Evolutionary conservation across 2,329 filamentous ascomycete genomes (phyloP).

Genomic region (Arthroderma uncinatum): DNA sequence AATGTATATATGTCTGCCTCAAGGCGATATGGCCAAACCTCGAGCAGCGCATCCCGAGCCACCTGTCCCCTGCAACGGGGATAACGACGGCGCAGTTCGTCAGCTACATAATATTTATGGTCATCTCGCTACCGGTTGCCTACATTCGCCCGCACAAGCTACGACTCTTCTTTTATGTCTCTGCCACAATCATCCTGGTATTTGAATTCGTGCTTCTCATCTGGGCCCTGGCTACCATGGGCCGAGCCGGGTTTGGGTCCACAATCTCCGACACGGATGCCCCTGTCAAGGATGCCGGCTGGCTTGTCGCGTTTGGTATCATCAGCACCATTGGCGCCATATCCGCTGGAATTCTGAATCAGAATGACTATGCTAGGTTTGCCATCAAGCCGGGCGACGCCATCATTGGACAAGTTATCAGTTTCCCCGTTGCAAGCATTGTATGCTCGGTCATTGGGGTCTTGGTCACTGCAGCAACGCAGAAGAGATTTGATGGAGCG

Average conservation of each 20-base stretch:
- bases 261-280: slow-evolving; percentile 6
- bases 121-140: slow-evolving; percentile 33
- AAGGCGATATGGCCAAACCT: slow-evolving; percentile 21
- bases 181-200: slow-evolving; percentile 7
- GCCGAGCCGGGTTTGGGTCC: slow-evolving; percentile 8
- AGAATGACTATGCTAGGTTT: slow-evolving; percentile 37
- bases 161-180: slow-evolving; percentile 10
- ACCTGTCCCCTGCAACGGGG: slow-evolving; percentile 23
- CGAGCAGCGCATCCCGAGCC: slow-evolving; percentile 26
- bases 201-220: slow-evolving; percentile 12
- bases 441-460: slow-evolving; percentile 20
- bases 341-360: slow-evolving; percentile 38
- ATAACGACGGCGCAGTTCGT: slow-evolving; percentile 29
- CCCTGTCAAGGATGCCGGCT: slow-evolving; percentile 20
- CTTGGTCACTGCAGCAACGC: slow-evolving; percentile 26
- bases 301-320: slow-evolving; percentile 31
- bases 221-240: slow-evolving; percentile 12
- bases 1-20: slow-evolving; percentile 22
- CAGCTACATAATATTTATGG: slow-evolving; percentile 28
- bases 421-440: slow-evolving; percentile 19
- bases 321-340: slow-evolving; percentile 37
- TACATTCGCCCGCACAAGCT: slow-evolving; percentile 32
- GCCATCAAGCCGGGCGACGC: slow-evolving; percentile 30
- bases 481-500: slow-evolving; percentile 26
- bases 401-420: slow-evolving; percentile 34